Evolutionary conservation across 345 rosid species (phyloP).

Genomic region (Draba incana): DNA sequence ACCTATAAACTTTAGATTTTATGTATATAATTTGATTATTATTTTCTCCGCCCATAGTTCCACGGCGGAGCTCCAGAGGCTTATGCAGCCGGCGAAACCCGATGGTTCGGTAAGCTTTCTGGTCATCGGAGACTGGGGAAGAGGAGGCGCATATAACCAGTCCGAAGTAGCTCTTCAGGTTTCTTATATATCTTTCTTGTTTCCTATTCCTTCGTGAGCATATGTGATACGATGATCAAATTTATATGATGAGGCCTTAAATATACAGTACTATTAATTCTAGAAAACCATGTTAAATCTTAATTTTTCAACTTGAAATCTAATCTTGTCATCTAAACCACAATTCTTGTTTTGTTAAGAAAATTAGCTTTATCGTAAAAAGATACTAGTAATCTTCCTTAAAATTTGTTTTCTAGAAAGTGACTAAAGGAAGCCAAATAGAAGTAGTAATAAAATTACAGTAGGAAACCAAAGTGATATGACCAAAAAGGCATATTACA

Average conservation of each 20-base stretch:
- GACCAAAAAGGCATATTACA: background rate
- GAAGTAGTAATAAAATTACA: no score
- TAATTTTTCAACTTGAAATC: background rate
- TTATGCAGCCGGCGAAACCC: conserved; percentile 47
- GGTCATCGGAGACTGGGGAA: conserved; percentile 81
- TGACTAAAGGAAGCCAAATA: background rate
- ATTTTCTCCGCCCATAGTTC: conserved; percentile 21
- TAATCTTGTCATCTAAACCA: background rate
- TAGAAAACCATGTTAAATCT: no score
- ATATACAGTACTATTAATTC: no score
- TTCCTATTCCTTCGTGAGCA: background rate
- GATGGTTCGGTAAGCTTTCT: conserved; percentile 61
- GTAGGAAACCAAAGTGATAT: background rate
- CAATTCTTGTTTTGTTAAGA: background rate
- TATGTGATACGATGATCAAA: no score
- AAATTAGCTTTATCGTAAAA: no score
- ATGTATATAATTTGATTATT: conserved; percentile 15
- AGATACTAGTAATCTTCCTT: background rate
- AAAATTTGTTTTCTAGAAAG: background rate
- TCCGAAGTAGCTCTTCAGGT: conserved; percentile 74
- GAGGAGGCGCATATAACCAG: conserved; percentile 64
- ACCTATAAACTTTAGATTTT: conserved; percentile 7
- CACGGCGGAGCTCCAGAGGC: conserved; percentile 46
- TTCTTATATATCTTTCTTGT: background rate
- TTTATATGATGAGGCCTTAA: no score